Conservation (phyloP, 1,284 basidiomycete genomes). For the Naganishia sp. region DNA sequence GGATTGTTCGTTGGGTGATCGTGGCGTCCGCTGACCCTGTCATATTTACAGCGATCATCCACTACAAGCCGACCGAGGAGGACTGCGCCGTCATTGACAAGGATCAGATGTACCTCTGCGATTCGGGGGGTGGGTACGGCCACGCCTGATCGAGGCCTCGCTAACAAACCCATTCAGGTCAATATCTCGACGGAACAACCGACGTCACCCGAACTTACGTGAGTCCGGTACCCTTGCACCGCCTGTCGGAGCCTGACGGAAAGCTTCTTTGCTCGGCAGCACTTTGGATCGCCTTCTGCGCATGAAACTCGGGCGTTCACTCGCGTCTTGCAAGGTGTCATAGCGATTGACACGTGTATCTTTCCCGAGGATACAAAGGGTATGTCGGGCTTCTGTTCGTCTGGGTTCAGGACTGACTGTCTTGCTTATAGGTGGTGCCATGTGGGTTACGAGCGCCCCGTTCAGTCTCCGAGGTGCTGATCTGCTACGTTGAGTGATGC, state of each 20-base stretch:
- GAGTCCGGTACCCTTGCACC: slow-evolving; percentile 53
- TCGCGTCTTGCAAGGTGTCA: slow-evolving; percentile 92
- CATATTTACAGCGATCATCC: slow-evolving; percentile 73
- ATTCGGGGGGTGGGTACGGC: slow-evolving; percentile 71
- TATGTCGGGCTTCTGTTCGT: slow-evolving; percentile 26
- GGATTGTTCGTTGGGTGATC: slow-evolving; percentile 35
- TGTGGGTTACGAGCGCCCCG: background rate
- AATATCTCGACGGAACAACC: slow-evolving; percentile 68
- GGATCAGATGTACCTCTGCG: slow-evolving; percentile 89
- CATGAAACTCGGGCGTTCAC: slow-evolving; percentile 89
- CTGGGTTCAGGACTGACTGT: background rate
- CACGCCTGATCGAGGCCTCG: background rate
- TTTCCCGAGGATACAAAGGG: slow-evolving; percentile 89
- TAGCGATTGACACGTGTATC: slow-evolving; percentile 73
- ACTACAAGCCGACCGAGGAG: slow-evolving; percentile 79
- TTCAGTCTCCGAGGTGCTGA: background rate
- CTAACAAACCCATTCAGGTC: slow-evolving; percentile 11
- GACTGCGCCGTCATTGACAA: slow-evolving; percentile 73
- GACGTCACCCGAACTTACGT: slow-evolving; percentile 84
- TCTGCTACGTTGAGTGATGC: slow-evolving; percentile 64
- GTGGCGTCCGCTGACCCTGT: background rate
- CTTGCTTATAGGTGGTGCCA: slow-evolving; percentile 8
- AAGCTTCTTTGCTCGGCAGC: slow-evolving; percentile 52
- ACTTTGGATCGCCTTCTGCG: slow-evolving; percentile 80
- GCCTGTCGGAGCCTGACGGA: slow-evolving; percentile 42